Evolutionary conservation across 176 grass and related monocot species (phyloP), one percentile per base, ranked within the genome.

Genomic region (Triticum monococcum): DNA sequence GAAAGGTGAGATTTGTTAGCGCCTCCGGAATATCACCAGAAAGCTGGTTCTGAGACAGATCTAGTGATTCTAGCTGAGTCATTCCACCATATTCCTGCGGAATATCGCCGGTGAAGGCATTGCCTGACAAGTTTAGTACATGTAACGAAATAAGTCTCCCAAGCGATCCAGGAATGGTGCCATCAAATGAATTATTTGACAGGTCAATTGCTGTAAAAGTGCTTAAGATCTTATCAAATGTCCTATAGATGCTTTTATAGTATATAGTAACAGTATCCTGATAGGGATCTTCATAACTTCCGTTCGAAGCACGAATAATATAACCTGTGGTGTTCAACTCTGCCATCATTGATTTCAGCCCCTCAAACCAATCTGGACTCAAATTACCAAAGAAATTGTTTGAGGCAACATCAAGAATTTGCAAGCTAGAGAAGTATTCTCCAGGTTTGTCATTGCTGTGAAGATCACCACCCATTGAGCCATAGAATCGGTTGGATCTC

Each of bases 1-100:
- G 86, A 75, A 80, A 93, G 10, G 24, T 91, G 2, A 93, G 75
- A 2, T 79, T 38, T 37, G 85, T 88, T 8, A 90, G 60, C 2
- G 68, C 70, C 13, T 60, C 14, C 0, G 86, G 86, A 18, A 82
- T 88, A 8, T 77, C 71, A 7, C 86, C 61, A 5, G 43, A 67
- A 0, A 82, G 71, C 11, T 45, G 41, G 79, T 82, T 88, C 23
- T 12, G 22, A 14, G 86, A 82, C 11, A 82, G 7, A 10, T 87
- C 79, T 0, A 87, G 60, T 40, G 78, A 52, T 60, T 87, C 85
- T 12, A 87, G 11, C 16, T 7, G n/a, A 23, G 43, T 57, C 70
- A 87, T 75, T 41, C 60, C 0, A 0, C 79, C 86, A 59, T 82
- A 17, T 12, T 82, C 60, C 3, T 8, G 0, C 7, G 79, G 86